Evolutionary conservation across 208 protist genomes (phyloP).

Genomic region (Crithidia sp.): DNA sequence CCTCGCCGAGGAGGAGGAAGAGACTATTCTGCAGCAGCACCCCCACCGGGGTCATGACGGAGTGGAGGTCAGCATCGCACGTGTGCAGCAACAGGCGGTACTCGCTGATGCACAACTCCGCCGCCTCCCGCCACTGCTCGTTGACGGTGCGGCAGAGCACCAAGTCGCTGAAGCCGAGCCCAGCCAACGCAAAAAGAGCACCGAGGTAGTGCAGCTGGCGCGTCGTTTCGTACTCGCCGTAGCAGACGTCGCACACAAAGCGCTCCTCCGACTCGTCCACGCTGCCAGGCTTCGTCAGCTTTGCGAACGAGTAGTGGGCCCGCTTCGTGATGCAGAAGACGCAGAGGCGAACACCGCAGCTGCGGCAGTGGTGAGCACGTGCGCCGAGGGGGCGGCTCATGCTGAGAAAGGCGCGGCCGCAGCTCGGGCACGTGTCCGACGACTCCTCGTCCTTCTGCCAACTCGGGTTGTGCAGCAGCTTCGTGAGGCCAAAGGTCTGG

Average conservation of each 20-base stretch:
- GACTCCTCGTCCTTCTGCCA: conserved; percentile 71
- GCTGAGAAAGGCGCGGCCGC: conserved; percentile 41
- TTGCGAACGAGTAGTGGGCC: conserved; percentile 72
- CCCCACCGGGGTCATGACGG: conserved; percentile 47
- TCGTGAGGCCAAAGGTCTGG: conserved; percentile 38
- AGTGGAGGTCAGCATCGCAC: conserved; percentile 43
- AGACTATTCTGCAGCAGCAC: conserved; percentile 68
- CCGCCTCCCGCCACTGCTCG: conserved; percentile 65
- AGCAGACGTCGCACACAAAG: conserved; percentile 66
- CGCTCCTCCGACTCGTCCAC: conserved; percentile 56
- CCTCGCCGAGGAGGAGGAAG: conserved; percentile 47
- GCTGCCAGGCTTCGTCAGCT: conserved; percentile 63
- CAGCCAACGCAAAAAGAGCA: conserved; percentile 58
- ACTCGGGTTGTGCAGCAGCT: conserved; percentile 50
- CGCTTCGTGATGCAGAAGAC: conserved; percentile 53
- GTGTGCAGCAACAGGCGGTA: conserved; percentile 70
- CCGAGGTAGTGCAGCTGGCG: conserved; percentile 69
- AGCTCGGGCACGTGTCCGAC: conserved; percentile 46
- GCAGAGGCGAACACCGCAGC: conserved; percentile 72
- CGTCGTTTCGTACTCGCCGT: conserved; percentile 46
- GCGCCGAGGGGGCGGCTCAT: conserved; percentile 36
- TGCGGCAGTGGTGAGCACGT: conserved; percentile 67
- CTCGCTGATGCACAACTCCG: conserved; percentile 80
- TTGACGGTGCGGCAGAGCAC: conserved; percentile 68
- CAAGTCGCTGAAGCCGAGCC: conserved; percentile 66